Base-by-base conservation (phyloP, 2,329 filamentous ascomycete genomes). In the Fusarium sambucinum region DNA sequence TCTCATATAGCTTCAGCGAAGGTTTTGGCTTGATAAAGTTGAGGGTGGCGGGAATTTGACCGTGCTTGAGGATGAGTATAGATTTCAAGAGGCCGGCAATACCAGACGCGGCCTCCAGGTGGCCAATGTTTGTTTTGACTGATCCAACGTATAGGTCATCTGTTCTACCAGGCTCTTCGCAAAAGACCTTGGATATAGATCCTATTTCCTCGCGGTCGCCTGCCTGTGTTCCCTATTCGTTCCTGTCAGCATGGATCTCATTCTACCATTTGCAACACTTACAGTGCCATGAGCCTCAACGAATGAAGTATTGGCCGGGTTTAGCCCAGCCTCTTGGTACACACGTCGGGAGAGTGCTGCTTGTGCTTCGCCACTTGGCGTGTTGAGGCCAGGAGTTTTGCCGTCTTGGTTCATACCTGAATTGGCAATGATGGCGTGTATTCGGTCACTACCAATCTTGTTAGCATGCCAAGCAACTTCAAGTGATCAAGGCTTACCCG, bases 391-490 rank as follows among this genome's bases (percentile, higher is more conserved):
- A 0, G 50, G 55, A 7, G 55, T 58, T 21, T 58, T 58, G 6
- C 50, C 50, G 19, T 58, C 55, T 45, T 58, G 55, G 11, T 58
- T 58, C 50, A 58, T 45, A 17, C 55, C 55, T 23, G 50, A 58
- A 5, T 55, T 58, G 13, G 55, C 55, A 17, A 58, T 58, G 6
- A 58, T 21, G 2, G 55, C 55, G 19, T 55, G 55, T 37, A 58
- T 19, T 12, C 50, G 38, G 19, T 58, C 55, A 38, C 55, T 58
- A 3, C 25, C 19, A 21, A 8, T 17, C 8, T 9, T 17, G 19
- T 45, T 1, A 32, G 6, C 7, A 12, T 14, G 4, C 2, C 10
- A 55, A 45, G 19, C 6, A 5, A 0, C 10, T 23, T 1, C 11
- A 12, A 23, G 8, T 7, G 5, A 37, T 38, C 4, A 10, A 8